Evolutionary conservation across 1,139 yeast genomes (phyloP).

Genomic region (Saccharomyces hybrid): DNA sequence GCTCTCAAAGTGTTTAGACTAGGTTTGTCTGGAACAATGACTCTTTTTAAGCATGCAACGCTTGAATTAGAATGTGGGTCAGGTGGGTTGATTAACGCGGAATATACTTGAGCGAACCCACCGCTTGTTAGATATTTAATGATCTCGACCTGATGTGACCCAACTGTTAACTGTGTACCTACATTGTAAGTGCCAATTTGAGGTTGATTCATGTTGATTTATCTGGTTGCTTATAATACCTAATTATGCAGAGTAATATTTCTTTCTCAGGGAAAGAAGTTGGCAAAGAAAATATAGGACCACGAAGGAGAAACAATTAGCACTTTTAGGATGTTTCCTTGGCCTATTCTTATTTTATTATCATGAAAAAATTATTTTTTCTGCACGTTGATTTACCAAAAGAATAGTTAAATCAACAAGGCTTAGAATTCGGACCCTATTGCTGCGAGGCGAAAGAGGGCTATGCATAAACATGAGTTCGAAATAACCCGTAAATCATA

Average conservation of each 20-base stretch:
- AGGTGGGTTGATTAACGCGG: conserved; percentile 42
- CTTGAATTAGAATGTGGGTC: conserved; percentile 29
- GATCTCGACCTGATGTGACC: conserved; percentile 31
- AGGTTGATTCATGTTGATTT: conserved; percentile 24
- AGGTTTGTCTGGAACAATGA: conserved; percentile 61
- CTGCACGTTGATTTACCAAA: not conserved
- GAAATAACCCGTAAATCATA: not conserved
- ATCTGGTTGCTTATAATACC: not conserved
- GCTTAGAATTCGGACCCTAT: not conserved
- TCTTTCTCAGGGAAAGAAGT: not conserved
- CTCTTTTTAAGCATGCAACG: conserved; percentile 64
- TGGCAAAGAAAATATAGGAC: not conserved
- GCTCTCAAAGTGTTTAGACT: conserved; percentile 59
- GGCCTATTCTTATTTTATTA: not conserved
- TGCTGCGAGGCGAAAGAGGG: not conserved
- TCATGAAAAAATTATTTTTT: not conserved
- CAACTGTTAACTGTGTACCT: conserved; percentile 28
- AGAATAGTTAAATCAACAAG: not conserved
- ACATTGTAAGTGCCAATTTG: conserved; percentile 21
- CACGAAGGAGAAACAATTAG: not conserved
- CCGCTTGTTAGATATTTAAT: conserved; percentile 34
- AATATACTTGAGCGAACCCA: conserved; percentile 54
- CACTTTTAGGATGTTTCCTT: too few relatives aligned
- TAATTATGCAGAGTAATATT: not conserved
- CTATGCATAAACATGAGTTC: not conserved